These are phyloP conservation scores for Cadophora malorum DNA, from an alignment of 2,329 filamentous ascomycete species.

Conservation along the genomic window DNA sequence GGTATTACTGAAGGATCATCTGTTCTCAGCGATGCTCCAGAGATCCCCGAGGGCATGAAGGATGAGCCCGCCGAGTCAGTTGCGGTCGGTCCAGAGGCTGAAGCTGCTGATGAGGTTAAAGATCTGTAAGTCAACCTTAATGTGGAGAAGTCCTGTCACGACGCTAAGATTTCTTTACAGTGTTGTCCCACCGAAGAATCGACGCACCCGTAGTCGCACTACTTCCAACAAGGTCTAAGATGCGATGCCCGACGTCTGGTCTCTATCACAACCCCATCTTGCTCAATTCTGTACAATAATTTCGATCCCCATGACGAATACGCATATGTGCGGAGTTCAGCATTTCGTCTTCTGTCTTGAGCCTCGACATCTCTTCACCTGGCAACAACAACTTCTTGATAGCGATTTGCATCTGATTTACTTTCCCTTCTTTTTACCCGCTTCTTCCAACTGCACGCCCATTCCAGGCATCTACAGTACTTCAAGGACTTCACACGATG, in stretches of 20 bases:
- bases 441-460: neutral
- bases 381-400: neutral
- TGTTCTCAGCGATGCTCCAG: constrained; percentile 4
- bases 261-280: neutral
- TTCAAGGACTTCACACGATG: neutral
- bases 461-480: neutral
- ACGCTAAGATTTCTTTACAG: neutral
- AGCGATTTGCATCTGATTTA: constrained; percentile 8
- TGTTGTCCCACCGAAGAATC: neutral
- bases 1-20: constrained; percentile 18
- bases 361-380: neutral
- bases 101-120: neutral
- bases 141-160: neutral
- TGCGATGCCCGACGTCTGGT: neutral
- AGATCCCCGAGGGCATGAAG: neutral
- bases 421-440: neutral
- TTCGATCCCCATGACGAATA: neutral
- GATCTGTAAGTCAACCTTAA: constrained; percentile 1
- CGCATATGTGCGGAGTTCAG: neutral
- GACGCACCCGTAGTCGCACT: constrained; percentile 18
- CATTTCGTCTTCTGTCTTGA: neutral
- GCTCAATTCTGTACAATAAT: neutral
- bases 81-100: neutral
- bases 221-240: constrained; percentile 4
- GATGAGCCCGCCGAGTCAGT: neutral